A percentile compares a stretch with the other conserved stretches of the same genome.
Evolutionary conservation across 208 protist genomes (phyloP).

Genomic region (Plasmodiophora brassicae): DNA sequence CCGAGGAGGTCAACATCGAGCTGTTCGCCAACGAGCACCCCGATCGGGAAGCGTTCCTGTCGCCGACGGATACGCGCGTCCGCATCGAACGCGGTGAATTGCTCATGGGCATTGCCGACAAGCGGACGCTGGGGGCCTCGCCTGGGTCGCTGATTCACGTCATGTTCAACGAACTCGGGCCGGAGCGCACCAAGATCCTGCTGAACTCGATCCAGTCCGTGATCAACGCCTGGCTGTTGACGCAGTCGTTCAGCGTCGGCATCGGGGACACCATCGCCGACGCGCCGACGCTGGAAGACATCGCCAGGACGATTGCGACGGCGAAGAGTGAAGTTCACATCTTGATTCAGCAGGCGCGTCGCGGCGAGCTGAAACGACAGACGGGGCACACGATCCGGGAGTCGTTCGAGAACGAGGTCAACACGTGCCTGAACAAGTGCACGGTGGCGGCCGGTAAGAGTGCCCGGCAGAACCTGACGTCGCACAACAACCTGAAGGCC

Average conservation of each 20-base stretch:
- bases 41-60: slow-evolving; percentile 49
- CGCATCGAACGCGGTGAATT: slow-evolving; percentile 66
- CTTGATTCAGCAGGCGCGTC: slow-evolving; percentile 79
- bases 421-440: slow-evolving; percentile 72
- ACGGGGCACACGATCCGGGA: slow-evolving; percentile 83
- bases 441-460: slow-evolving; percentile 58
- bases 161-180: slow-evolving; percentile 91
- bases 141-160: slow-evolving; percentile 89
- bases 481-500: slow-evolving; percentile 84
- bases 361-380: slow-evolving; percentile 81
- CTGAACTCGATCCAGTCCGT: slow-evolving; percentile 85
- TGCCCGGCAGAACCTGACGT: slow-evolving; percentile 70
- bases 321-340: slow-evolving; percentile 76
- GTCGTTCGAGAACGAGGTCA: slow-evolving; percentile 97
- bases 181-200: slow-evolving; percentile 77
- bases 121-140: slow-evolving; percentile 58
- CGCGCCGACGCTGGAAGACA: slow-evolving; percentile 73
- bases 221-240: slow-evolving; percentile 93
- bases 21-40: slow-evolving; percentile 46
- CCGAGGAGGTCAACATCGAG: slow-evolving; percentile 78
- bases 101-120: slow-evolving; percentile 61
- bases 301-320: slow-evolving; percentile 40
- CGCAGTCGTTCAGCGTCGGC: slow-evolving; percentile 91
- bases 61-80: slow-evolving; percentile 54
- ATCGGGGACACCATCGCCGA: slow-evolving; percentile 96